Base-by-base conservation (phyloP, 2,329 filamentous ascomycete genomes). In the Alternaria longipes region DNA sequence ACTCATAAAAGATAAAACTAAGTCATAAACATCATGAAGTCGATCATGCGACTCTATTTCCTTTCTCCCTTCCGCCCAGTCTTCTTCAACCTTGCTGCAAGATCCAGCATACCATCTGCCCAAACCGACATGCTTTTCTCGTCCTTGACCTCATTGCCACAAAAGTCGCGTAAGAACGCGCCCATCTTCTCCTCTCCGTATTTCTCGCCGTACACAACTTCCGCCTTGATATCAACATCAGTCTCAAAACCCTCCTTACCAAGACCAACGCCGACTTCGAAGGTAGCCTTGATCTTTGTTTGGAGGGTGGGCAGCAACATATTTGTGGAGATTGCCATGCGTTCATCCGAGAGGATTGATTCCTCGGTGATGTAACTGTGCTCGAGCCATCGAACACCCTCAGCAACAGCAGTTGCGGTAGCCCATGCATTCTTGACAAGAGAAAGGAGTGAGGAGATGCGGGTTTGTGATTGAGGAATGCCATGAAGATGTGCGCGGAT, bases 111-210 rank as follows among this genome's bases (percentile, higher is more conserved):
- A 1, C 76, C 82, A 47, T 78, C 75, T 5, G 78, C 81, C 81
- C 82, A 84, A 4, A 79, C 75, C 16, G 70, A 69, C 65, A 79
- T 75, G 14, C 73, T 74, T 14, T 66, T 65, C 45, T 62, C 63
- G 6, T 63, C 62, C 26, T 66, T 75, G 2, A 79, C 65, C 18
- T 66, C 49, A 2, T 41, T 65, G 0, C 76, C 79, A 20, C 90
- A 80, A 74, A 85, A 83, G 36, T 84, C 84, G 12, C 81, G 77
- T 64, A 95, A 73, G 67, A 91, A 93, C 56, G 92, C 90, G n/a
- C 81, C 82, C 82, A 95, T 89, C 78, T 92, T 93, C 51, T 83
- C 86, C 65, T 89, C 87, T 65, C 92, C 91, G 76, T 94, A 93
- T 61, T 86, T 84, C 79, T 94, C 91, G 0, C 92, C 92, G 74